Base-by-base conservation (phyloP, 2,329 filamentous ascomycete species). In the Exutisphaerella laricina region DNA sequence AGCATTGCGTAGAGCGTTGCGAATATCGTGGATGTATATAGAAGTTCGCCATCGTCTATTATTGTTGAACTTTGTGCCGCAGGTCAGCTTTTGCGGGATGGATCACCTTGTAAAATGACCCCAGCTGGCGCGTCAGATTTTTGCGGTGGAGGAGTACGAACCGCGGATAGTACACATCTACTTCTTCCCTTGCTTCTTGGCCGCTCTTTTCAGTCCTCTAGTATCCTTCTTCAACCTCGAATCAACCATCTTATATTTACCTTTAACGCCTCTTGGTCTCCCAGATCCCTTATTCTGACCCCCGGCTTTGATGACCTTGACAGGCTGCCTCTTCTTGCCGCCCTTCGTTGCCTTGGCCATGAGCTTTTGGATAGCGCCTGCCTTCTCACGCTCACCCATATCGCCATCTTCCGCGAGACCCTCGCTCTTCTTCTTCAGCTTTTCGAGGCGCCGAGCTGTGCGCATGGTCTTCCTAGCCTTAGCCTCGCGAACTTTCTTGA, bases 401-500 rank as follows among this genome's bases (percentile, higher is more conserved):
- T 96, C 90, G 55, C 95, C 52, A 43, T 55, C 90, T 45, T 88
- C 86, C 14, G 82, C 84, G 38, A 98, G 70, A 57, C 94, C 70
- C 28, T 94, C 89, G n/a, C 82, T 87, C 77, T 98, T 98, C 80
- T 94, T 95, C 71, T 88, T 87, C 51, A 98, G 72, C 71, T 95
- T 96, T 76, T 98, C 92, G 21, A 98, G 70, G 45, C 79, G 78
- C 67, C 94, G 86, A 1, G 88, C 90, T 6, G 89, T 82, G 77
- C 94, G 94, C 68, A 95, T 84, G 72, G 96, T 97, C 81, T 98
- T 98, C 46, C 92, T 78, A 25, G 89, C 90, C 69, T 94, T 89
- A 17, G 92, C 92, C 69, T 98, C 92, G 56, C 86, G 84, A 22
- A 98, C 92, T 74, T 98, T 98, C 77, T 98, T 98, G 78, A 97